phyloP scores from a whole-genome alignment of 1,284 basidiomycete genomes.

The Athelia sp. region DNA sequence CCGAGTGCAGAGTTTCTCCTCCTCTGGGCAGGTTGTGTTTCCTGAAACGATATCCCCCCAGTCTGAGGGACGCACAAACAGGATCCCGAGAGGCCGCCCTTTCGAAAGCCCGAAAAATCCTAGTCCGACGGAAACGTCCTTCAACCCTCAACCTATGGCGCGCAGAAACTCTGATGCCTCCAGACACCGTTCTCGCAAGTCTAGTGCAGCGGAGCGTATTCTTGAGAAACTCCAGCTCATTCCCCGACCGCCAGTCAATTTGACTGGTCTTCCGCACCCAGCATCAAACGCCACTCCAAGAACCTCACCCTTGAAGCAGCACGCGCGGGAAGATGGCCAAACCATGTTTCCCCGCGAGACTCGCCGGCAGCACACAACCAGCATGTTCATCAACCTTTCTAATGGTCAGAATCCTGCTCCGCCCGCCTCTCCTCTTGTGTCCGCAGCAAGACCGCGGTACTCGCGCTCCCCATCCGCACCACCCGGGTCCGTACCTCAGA shows the following conservation, averaged over 20 bases:
- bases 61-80: constrained; percentile 14
- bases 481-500: constrained; percentile 23
- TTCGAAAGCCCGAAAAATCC: constrained; percentile 19
- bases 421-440: not conserved
- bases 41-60: constrained; percentile 18
- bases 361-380: not conserved
- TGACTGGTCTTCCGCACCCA: not conserved
- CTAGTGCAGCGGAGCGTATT: constrained; percentile 55
- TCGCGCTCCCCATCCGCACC: constrained; percentile 37
- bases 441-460: constrained; percentile 3
- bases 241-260: constrained; percentile 6
- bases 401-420: not conserved
- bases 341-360: not conserved
- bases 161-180: constrained; percentile 19
- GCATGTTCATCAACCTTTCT: not conserved
- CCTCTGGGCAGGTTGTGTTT: constrained; percentile 20
- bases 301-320: constrained; percentile 22
- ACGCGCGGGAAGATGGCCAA: not conserved
- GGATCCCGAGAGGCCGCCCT: constrained; percentile 25
- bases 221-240: constrained; percentile 43
- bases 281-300: constrained; percentile 28
- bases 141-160: constrained; percentile 7
- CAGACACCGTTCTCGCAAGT: constrained; percentile 32
- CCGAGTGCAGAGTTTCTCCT: constrained; percentile 37
- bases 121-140: constrained; percentile 22